These are phyloP conservation scores for Termitomyces eurrhizus DNA, from an alignment of 768 basidiomycete genomes.

Conservation along the genomic window DNA sequence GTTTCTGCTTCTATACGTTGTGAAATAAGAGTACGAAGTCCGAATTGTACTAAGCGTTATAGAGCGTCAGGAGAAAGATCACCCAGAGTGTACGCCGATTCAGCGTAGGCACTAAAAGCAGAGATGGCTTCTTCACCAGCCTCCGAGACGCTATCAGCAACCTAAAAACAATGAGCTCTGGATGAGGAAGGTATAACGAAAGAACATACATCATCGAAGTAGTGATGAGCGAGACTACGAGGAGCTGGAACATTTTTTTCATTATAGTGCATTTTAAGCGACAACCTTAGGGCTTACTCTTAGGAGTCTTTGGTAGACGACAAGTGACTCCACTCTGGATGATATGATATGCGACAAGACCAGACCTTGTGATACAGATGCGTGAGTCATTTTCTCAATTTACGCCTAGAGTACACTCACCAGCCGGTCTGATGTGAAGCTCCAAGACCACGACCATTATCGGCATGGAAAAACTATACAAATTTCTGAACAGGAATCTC, in stretches of 20 bases:
- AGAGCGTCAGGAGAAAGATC: conserved; percentile 73
- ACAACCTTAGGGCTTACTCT: conserved; percentile 53
- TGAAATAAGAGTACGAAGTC: background rate
- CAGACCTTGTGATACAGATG: conserved; percentile 51
- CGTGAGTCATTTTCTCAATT: background rate
- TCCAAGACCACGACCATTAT: conserved; percentile 88
- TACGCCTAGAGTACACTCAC: conserved; percentile 34
- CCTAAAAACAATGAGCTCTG: conserved; percentile 36
- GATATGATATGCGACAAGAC: conserved; percentile 87
- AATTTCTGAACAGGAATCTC: conserved; percentile 1
- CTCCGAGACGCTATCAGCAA: conserved; percentile 70
- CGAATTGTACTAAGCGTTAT: conserved; percentile 26
- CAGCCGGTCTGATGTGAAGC: conserved; percentile 99
- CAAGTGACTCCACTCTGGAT: conserved; percentile 87
- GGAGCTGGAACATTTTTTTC: conserved; percentile 53
- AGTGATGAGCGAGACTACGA: conserved; percentile 81
- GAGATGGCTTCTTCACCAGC: conserved; percentile 70
- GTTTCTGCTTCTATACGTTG: background rate
- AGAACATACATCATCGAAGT: conserved; percentile 86
- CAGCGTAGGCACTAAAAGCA: conserved; percentile 47
- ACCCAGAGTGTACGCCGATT: conserved; percentile 49
- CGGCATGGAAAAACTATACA: conserved; percentile 88
- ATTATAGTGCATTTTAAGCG: background rate
- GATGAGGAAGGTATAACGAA: conserved; percentile 2
- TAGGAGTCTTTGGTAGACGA: conserved; percentile 89